A percentile compares a stretch with the other conserved stretches of the same genome.
Evolutionary conservation across 2,329 filamentous ascomycete species (phyloP).

Genomic region (Kalmusia sp.): DNA sequence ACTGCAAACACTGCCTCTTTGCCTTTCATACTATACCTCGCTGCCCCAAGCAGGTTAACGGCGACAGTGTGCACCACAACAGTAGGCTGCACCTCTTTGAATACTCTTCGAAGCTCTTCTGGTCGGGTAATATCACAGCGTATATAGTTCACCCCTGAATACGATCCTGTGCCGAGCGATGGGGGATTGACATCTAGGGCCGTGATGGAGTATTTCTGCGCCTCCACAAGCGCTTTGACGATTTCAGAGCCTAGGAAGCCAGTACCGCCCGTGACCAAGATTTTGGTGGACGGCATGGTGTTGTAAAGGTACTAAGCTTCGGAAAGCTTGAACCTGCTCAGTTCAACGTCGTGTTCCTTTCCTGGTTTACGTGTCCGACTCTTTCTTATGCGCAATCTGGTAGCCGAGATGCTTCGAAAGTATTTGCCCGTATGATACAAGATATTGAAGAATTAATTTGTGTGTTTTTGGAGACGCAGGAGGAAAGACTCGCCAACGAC

Average conservation of each 20-base stretch:
- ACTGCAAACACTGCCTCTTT: constrained; percentile 73
- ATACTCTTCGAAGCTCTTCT: constrained; percentile 47
- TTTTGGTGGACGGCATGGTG: constrained; percentile 33
- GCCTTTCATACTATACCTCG: constrained; percentile 48
- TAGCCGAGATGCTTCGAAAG: too few relatives aligned
- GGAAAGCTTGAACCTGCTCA: too few relatives aligned
- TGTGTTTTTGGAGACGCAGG: too few relatives aligned
- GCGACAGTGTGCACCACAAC: constrained; percentile 89
- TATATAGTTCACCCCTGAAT: constrained; percentile 41
- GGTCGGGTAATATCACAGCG: constrained; percentile 50
- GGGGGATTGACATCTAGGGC: constrained; percentile 50
- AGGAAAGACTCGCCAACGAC: too few relatives aligned
- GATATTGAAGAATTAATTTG: too few relatives aligned
- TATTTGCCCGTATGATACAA: too few relatives aligned
- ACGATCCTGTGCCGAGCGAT: constrained; percentile 32
- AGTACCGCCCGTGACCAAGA: constrained; percentile 57
- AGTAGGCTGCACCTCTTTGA: constrained; percentile 73
- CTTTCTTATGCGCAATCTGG: too few relatives aligned
- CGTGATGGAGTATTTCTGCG: constrained; percentile 48
- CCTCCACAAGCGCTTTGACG: constrained; percentile 46
- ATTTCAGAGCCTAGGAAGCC: constrained; percentile 56
- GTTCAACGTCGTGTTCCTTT: background rate
- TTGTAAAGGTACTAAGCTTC: background rate
- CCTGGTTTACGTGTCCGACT: too few relatives aligned
- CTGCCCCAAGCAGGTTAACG: constrained; percentile 48